Conservation (phyloP, 805 yeast genomes). For the Candida schatavii region DNA sequence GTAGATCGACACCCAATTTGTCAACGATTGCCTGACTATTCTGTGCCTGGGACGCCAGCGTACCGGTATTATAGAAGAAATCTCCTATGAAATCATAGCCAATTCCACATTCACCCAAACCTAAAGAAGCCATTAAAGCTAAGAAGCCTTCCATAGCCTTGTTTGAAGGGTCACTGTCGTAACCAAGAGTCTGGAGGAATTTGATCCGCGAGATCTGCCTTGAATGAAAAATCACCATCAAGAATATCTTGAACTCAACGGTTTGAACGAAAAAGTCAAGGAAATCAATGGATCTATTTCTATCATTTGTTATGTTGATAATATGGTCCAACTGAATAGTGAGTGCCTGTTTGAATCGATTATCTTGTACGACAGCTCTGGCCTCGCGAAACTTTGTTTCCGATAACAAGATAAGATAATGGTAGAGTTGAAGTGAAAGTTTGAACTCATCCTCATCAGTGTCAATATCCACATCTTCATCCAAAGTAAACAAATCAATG, state of each 20-base stretch:
- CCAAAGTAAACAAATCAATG: constrained; percentile 17
- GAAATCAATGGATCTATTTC: constrained; percentile 11
- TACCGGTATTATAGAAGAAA: constrained; percentile 20
- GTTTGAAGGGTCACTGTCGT: constrained; percentile 12
- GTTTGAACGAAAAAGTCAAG: constrained; percentile 20
- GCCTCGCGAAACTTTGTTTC: constrained; percentile 18
- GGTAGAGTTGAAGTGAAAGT: background rate
- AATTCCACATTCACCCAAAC: constrained; percentile 26
- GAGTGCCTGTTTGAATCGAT: background rate
- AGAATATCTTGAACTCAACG: constrained; percentile 30
- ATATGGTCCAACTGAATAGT: background rate
- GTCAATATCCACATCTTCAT: constrained; percentile 6
- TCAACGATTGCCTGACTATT: constrained; percentile 6
- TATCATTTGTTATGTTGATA: background rate
- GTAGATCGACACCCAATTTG: constrained; percentile 12
- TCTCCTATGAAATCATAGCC: constrained; percentile 25
- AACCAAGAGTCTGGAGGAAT: constrained; percentile 27
- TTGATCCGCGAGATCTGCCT: constrained; percentile 20
- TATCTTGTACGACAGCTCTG: constrained; percentile 5
- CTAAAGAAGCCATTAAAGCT: constrained; percentile 21
- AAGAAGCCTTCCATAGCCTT: constrained; percentile 14
- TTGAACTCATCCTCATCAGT: background rate
- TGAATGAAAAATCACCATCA: constrained; percentile 25
- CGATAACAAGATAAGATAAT: constrained; percentile 19
- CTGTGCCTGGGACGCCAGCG: constrained; percentile 5